phyloP scores from a whole-genome alignment of 1,139 yeast genomes.

The Debaryomyces subglobosus region DNA sequence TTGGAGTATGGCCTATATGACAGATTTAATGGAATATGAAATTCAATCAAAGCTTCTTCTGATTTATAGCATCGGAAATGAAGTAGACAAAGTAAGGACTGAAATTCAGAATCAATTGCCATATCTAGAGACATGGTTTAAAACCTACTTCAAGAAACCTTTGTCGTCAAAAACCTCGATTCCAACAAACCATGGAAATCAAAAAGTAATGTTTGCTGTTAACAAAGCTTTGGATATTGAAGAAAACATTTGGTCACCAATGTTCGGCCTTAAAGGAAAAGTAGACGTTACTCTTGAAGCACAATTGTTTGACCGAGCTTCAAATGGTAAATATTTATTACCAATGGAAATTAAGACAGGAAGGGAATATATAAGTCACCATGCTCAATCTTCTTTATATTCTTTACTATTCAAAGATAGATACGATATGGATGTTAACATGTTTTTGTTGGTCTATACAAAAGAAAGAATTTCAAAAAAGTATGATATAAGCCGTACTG shows the following conservation, averaged over 20 bases:
- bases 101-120: slow-evolving; percentile 53
- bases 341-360: slow-evolving; percentile 96
- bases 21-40: slow-evolving; percentile 46
- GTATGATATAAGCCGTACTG: slow-evolving; percentile 57
- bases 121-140: slow-evolving; percentile 67
- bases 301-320: slow-evolving; percentile 28
- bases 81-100: slow-evolving; percentile 46
- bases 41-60: slow-evolving; percentile 48
- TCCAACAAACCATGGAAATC: slow-evolving; percentile 41
- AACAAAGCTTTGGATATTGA: slow-evolving; percentile 78
- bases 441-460: slow-evolving; percentile 76
- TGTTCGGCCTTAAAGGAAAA: slow-evolving; percentile 88
- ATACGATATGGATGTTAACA: slow-evolving; percentile 66
- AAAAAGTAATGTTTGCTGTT: slow-evolving; percentile 49
- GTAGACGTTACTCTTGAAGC: slow-evolving; percentile 87
- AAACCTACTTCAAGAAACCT: slow-evolving; percentile 40
- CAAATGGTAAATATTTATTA: slow-evolving; percentile 49
- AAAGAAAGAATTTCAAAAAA: slow-evolving; percentile 58
- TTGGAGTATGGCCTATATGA: slow-evolving; percentile 49
- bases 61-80: slow-evolving; percentile 60
- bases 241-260: slow-evolving; percentile 90
- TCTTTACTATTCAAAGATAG: slow-evolving; percentile 78
- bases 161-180: slow-evolving; percentile 28
- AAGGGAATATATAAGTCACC: slow-evolving; percentile 63
- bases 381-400: slow-evolving; percentile 88